Base-by-base conservation (phyloP, 192 early-diverging fungal species). In the Coemansia sp. region DNA sequence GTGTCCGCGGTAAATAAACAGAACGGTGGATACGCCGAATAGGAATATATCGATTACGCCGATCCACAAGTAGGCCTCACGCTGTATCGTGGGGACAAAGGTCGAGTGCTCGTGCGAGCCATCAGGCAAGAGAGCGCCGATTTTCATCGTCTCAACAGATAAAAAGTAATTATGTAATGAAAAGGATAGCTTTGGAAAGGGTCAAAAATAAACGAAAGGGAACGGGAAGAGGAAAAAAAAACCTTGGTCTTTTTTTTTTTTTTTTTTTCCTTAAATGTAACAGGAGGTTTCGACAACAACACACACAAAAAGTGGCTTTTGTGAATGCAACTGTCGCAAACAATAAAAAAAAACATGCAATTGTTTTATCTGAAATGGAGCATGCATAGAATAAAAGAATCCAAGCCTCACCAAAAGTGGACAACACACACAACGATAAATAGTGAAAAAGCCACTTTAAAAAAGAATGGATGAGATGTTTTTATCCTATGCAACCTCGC, bases 1-100 rank as follows among this genome's bases (percentile, higher is more conserved):
- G 45, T 73, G 72, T 31, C 81, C 81, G 3, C 81, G 75, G 64
- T 83, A 83, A 23, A 77, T 70, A 50, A 83, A 83, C 38, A 83
- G 59, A 16, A 72, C 33, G 0, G 75, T 77, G 0, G 81, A 77
- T 21, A 77, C 69, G 1, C 66, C 52, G 33, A 83, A 77, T 21
- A 83, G 26, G 21, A 83, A 75, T 3, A 77, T 68, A 35, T 83
- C 72, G 12, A 83, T 59, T 1, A 83, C 75, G 9, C 79, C 79
- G 28, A 82, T 72, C 79, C 79, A 82, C 64, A 82, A 34, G 13
- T 82, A 82, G 14, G 65, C 79, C 21, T 67, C 48, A 26, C 59
- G 52, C 68, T 76, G 65, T 0, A 82, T 37, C 6, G 35, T 16
- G 3, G 70, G 39, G 7, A 69, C 65, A 6, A 57, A 48, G 3